These are phyloP conservation scores for Metarhizium album DNA, from an alignment of 2,329 filamentous ascomycete species.

Conservation along the genomic window DNA sequence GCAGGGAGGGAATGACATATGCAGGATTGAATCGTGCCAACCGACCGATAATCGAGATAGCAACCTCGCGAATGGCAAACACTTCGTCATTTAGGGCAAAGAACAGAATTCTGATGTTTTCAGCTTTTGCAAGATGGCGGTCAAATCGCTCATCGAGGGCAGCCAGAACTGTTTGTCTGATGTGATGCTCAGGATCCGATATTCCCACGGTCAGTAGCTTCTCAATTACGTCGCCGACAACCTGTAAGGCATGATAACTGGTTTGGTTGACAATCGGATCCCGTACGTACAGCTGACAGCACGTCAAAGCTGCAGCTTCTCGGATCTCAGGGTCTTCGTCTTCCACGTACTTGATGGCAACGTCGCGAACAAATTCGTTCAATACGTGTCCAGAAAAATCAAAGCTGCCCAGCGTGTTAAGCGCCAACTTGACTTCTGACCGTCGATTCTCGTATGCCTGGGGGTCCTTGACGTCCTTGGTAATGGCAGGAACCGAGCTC, in stretches of 20 bases:
- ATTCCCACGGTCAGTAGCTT: constrained; percentile 91
- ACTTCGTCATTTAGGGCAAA: constrained; percentile 92
- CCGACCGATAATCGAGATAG: constrained; percentile 92
- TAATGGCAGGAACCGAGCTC: constrained; percentile 68
- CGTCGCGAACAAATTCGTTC: constrained; percentile 97
- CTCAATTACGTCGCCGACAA: constrained; percentile 96
- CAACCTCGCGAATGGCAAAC: constrained; percentile 84
- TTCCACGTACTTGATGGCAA: constrained; percentile 95
- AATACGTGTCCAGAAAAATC: constrained; percentile 88
- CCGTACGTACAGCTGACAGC: constrained; percentile 92
- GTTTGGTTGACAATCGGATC: constrained; percentile 98
- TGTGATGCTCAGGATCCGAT: constrained; percentile 81
- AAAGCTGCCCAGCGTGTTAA: constrained; percentile 95
- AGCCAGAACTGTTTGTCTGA: constrained; percentile 76
- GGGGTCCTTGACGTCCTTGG: constrained; percentile 78
- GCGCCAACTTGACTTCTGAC: constrained; percentile 79
- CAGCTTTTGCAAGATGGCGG: constrained; percentile 89
- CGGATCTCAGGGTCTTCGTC: constrained; percentile 90
- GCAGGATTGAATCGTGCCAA: constrained; percentile 86
- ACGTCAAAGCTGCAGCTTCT: constrained; percentile 89
- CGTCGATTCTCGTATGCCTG: constrained; percentile 72
- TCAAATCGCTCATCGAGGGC: constrained; percentile 92
- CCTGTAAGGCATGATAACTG: constrained; percentile 90
- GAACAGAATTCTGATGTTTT: constrained; percentile 93
- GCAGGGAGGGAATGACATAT: constrained; percentile 90